phyloP scores from a whole-genome alignment of 306 rosid species.

The Coriaria nepalensis region DNA sequence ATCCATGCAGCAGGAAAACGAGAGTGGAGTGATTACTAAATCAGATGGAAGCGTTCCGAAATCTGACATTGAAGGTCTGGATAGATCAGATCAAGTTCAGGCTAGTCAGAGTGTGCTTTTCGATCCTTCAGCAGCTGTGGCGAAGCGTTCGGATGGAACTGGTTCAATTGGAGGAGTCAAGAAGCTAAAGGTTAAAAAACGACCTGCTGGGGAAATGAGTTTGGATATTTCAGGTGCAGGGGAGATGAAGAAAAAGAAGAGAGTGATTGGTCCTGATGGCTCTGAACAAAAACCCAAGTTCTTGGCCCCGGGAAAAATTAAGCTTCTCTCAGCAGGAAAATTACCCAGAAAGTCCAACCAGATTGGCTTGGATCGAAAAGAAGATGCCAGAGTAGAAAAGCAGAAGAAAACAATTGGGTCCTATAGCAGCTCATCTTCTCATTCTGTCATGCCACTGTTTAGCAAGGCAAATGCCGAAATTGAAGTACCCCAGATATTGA shows the following conservation, averaged over 20 bases:
- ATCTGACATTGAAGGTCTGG: conserved; percentile 23
- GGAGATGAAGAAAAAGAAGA: conserved; percentile 62
- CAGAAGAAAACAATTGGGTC: conserved; percentile 22
- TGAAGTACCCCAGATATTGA: conserved; percentile 48
- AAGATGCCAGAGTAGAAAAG: conserved; percentile 26
- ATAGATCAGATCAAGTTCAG: conserved; percentile 10
- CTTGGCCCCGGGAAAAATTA: conserved; percentile 25
- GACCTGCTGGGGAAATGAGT: conserved; percentile 35
- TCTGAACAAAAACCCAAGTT: conserved; percentile 29
- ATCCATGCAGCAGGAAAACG: conserved; percentile 30
- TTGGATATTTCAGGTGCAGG: conserved; percentile 25
- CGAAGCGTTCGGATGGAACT: conserved; percentile 16
- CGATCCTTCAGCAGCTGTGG: conserved; percentile 15
- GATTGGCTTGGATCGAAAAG: conserved; percentile 32
- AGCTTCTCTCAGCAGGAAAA: conserved; percentile 16
- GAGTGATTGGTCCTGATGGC: conserved; percentile 19
- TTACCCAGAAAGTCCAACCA: conserved; percentile 21
- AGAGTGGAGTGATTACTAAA: conserved; percentile 11
- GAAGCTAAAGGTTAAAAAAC: conserved; percentile 48
- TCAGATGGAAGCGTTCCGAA: conserved; percentile 20
- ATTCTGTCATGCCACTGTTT: conserved; percentile 16
- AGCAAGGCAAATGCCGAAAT: conserved; percentile 21
- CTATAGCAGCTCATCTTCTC: conserved; percentile 10
- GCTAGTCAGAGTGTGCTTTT: conserved; percentile 8
- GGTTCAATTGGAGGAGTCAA: conserved; percentile 29